Evolutionary conservation across 495 filamentous ascomycete genomes (phyloP).

Genomic region (Pyrenula massariospora): DNA sequence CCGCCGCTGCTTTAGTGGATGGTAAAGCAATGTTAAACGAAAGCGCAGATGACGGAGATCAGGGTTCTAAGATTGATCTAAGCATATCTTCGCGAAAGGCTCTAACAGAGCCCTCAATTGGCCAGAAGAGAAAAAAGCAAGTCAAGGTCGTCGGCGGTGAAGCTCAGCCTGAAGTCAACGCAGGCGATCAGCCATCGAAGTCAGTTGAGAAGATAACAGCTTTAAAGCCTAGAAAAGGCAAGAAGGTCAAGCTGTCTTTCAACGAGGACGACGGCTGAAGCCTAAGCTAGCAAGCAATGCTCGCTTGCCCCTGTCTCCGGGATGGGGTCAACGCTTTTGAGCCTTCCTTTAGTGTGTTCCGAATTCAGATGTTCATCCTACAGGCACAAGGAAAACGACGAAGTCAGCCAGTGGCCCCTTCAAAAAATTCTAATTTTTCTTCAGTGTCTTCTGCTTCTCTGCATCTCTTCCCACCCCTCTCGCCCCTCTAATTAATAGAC

Average conservation of each 20-base stretch:
- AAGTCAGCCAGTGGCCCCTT: no score
- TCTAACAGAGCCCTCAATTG: not conserved
- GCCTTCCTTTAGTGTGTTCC: no score
- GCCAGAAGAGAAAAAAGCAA: conserved; percentile 6
- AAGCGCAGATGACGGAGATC: not conserved
- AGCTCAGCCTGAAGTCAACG: not conserved
- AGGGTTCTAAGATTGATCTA: not conserved
- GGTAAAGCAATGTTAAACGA: not conserved
- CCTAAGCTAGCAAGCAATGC: not conserved
- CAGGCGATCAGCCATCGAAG: not conserved
- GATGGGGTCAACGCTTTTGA: no score
- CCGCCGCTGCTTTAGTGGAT: not conserved
- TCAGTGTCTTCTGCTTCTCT: conserved; percentile 98
- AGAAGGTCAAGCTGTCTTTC: conserved; percentile 8
- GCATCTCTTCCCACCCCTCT: conserved; percentile 72
- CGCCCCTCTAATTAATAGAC: conserved; percentile 66
- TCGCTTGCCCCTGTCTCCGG: not conserved
- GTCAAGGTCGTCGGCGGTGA: conserved; percentile 5
- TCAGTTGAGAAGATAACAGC: not conserved
- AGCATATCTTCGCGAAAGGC: not conserved
- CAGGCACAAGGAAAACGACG: no score
- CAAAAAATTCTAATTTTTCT: conserved; percentile 51
- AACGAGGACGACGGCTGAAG: not conserved
- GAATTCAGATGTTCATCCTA: no score
- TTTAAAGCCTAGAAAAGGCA: conserved; percentile 3